These are phyloP conservation scores for Ganoderma sinense DNA, from an alignment of 1,284 basidiomycete genomes.

Conservation along the genomic window DNA sequence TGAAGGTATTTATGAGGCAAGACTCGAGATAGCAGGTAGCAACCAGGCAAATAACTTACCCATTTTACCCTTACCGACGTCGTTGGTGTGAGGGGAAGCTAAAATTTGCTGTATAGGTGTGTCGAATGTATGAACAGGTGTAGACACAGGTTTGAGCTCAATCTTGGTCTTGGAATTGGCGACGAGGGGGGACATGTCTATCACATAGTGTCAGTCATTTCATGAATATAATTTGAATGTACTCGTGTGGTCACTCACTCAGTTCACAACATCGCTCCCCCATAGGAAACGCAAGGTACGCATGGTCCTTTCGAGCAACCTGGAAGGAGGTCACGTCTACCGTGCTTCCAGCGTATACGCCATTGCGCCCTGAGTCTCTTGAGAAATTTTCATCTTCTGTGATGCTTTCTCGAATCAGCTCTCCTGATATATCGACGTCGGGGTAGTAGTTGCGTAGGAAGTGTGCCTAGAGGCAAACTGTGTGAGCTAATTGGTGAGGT, in stretches of 20 bases:
- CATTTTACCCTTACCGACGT: constrained; percentile 14
- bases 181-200: constrained; percentile 60
- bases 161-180: constrained; percentile 39
- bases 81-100: constrained; percentile 19
- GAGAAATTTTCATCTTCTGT: constrained; percentile 49
- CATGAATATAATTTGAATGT: neutral
- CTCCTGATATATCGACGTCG: constrained; percentile 72
- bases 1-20: constrained; percentile 2
- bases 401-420: constrained; percentile 65
- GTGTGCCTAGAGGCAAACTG: constrained; percentile 55
- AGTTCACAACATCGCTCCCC: constrained; percentile 64
- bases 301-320: constrained; percentile 36
- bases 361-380: constrained; percentile 50
- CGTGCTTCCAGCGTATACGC: constrained; percentile 63
- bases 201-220: neutral
- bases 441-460: constrained; percentile 74
- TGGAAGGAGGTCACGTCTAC: constrained; percentile 50
- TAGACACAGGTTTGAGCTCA: constrained; percentile 51
- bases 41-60: constrained; percentile 8
- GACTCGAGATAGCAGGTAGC: neutral
- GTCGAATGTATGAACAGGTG: constrained; percentile 52
- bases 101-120: constrained; percentile 52
- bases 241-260: constrained; percentile 52
- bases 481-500: neutral
- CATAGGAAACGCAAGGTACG: constrained; percentile 64